Evolutionary conservation across 148 eudicot genomes (phyloP), one percentile per base, ranked within the genome.

Genomic region (Vaccinium corymbosum): DNA sequence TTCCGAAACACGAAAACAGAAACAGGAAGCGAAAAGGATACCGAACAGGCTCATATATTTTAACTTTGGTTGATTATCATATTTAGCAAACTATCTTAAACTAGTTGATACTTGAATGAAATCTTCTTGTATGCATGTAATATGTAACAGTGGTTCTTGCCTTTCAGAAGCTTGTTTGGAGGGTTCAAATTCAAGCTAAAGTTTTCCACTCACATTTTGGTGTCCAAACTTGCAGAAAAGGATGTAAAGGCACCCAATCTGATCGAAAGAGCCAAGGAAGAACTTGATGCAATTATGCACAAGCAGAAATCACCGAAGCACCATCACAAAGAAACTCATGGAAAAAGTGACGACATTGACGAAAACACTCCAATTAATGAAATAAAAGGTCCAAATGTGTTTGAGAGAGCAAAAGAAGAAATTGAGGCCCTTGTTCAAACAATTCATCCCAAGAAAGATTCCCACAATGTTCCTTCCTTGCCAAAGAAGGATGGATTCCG

Each of bases 341-440:
- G 92, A 79, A 84, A 6, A 66, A 85, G 87, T 22, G 79, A 88
- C n/a, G 86, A 85, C 38, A 82, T 85, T 20, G 80, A 89, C 42
- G 87, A 83, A 76, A 86, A 83, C 76, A 90, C 89, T 12, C 89
- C 90, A 50, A 64, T 89, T 3, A 82, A 79, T 56, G 91, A 88
- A 79, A 85, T 91, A 2, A 90, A 88, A 89, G 95, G 88, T 59
- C 93, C 95, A 6, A 90, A 46, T 70, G 83, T 91, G 55, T 89
- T 86, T 72, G 89, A 89, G 57, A 84, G 91, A 84, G 89, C 91
- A 76, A 91, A 90, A 87, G 95, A 92, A 83, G 95, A 92, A 84
- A 82, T 91, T 56, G 90, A 89, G 85, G 93, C 90, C 52, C 85
- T 91, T 55, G 76, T 91, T 61, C 73, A 84, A 35, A 85, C 93